Evolutionary conservation across 2,329 filamentous ascomycete species (phyloP).

Genomic region (Ilyonectria mors-panacis): DNA sequence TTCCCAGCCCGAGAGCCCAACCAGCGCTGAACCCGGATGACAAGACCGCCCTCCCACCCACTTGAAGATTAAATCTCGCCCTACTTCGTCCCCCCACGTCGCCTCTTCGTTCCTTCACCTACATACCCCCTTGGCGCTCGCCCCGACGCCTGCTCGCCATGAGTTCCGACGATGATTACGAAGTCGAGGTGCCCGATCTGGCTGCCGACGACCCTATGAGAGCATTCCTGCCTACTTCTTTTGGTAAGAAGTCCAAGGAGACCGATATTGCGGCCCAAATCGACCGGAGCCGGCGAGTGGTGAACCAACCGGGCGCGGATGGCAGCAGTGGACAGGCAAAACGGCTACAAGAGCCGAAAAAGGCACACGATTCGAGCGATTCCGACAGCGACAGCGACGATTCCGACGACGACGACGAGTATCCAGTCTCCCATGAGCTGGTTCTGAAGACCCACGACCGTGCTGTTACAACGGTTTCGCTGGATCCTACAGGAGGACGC

Average conservation of each 20-base stretch:
- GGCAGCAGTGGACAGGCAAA: conserved; percentile 32
- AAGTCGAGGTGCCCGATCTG: conserved; percentile 68
- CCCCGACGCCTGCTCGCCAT: conserved; percentile 54
- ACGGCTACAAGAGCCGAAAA: conserved; percentile 36
- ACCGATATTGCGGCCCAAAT: conserved; percentile 86
- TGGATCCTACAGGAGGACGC: conserved; percentile 88
- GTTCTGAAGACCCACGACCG: conserved; percentile 93
- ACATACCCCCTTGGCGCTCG: conserved; percentile 27
- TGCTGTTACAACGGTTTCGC: conserved; percentile 84
- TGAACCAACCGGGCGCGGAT: conserved; percentile 33
- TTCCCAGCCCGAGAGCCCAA: conserved; percentile 36
- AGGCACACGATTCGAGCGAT: conserved; percentile 62
- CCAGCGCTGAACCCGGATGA: conserved; percentile 38
- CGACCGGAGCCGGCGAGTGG: conserved; percentile 78
- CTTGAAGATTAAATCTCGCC: conserved; percentile 39
- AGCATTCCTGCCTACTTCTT: conserved; percentile 84
- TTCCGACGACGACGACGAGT: conserved; percentile 80
- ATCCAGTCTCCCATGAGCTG: conserved; percentile 93
- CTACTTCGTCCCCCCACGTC: conserved; percentile 37
- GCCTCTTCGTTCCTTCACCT: conserved; percentile 32
- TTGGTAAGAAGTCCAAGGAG: conserved; percentile 85
- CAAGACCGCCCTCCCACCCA: conserved; percentile 39
- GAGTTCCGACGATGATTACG: conserved; percentile 73
- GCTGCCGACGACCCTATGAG: conserved; percentile 79
- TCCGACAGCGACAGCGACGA: conserved; percentile 64